phyloP scores from a whole-genome alignment of 1,284 basidiomycete species.

The Lentinus polychrous region DNA sequence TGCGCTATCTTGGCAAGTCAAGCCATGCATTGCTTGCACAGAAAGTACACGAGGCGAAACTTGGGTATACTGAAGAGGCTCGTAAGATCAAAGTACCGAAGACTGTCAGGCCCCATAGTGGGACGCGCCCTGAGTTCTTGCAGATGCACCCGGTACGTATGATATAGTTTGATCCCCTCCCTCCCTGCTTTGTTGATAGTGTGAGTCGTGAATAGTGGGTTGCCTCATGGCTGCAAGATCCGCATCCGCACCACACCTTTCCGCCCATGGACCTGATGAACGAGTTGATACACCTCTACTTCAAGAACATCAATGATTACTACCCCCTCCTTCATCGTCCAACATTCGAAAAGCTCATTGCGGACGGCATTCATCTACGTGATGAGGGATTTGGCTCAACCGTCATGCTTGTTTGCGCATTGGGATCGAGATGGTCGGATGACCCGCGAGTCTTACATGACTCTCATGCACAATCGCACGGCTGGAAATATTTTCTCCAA shows the following conservation, averaged over 20 bases:
- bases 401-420: constrained; percentile 70
- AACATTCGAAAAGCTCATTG: constrained; percentile 58
- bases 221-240: neutral
- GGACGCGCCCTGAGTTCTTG: constrained; percentile 21
- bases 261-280: constrained; percentile 58
- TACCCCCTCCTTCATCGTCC: constrained; percentile 75
- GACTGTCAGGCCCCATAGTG: constrained; percentile 12
- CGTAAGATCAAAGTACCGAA: constrained; percentile 14
- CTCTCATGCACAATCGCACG: constrained; percentile 47
- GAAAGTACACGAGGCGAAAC: constrained; percentile 43
- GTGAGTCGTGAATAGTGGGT: neutral
- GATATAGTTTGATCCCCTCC: constrained; percentile 33
- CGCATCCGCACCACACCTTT: constrained; percentile 33
- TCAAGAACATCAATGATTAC: constrained; percentile 52
- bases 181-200: constrained; percentile 36
- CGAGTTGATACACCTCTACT: constrained; percentile 64
- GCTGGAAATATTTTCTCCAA: constrained; percentile 72
- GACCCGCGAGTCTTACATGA: constrained; percentile 58
- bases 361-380: constrained; percentile 48
- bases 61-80: constrained; percentile 23
- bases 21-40: constrained; percentile 43
- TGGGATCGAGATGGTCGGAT: constrained; percentile 62
- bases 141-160: constrained; percentile 23
- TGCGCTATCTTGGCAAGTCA: constrained; percentile 47
- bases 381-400: constrained; percentile 63